Evolutionary conservation across 495 filamentous ascomycete genomes (phyloP), one percentile per base, ranked within the genome.

Genomic region (Aspergillus ellipticus): DNA sequence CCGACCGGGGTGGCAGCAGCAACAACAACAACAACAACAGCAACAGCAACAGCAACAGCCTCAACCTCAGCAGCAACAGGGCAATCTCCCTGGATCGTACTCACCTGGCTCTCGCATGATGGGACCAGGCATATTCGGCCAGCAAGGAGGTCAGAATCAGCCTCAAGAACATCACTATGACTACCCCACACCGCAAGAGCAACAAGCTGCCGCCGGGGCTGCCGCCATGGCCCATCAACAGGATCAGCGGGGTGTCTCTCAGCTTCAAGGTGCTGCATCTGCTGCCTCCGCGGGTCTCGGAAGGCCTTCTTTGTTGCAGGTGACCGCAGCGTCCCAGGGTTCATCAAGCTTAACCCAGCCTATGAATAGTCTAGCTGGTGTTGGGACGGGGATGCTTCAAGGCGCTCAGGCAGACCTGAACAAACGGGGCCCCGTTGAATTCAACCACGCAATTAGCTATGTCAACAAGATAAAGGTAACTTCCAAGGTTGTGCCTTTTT

Each of bases 401-500:
- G 76, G 78, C n/a, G 63, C 67, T 4, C 87, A 87, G 53, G 72
- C 78, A 4, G 87, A 82, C 37, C 68, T 89, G 56, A 90, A 92
- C 70, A 94, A 94, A 73, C 82, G 91, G 56, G 91, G 92, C 10
- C 95, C 95, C 11, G 95, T 99, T 2, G 95, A 99, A 66, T 99
- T 99, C 74, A 99, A 99, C 70, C 95, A 99, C 75, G 95, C 95
- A 0, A 99, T 99, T 56, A 97, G 92, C 67, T 99, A 99, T 66
- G 95, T 99, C 43, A 99, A 99, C 68, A 99, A 99, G 74, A 99
- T 99, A 52, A 99, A 99, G 85, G 92, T 95, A 69, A 65, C 77
- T 15, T 15, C 21, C 4, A 26, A 28, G 9, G 11, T 16, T 29
- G 24, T 56, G 15, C 17, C 24, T 15, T 39, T 39, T n/a, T 39